Conservation (phyloP, 768 basidiomycete genomes). For the Lentinula boryana region DNA sequence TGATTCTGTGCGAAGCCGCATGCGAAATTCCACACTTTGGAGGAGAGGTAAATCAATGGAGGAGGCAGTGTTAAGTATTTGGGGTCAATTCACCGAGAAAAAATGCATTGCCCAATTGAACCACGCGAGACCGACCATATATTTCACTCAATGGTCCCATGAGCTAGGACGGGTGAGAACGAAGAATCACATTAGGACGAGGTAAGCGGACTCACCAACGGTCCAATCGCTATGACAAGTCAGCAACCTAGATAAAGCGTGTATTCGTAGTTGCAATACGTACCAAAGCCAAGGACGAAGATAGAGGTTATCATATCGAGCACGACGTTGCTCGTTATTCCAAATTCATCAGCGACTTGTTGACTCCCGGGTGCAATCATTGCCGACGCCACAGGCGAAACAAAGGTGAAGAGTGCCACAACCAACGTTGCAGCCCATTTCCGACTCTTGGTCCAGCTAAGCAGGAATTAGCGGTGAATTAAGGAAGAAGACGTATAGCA, state of each 20-base stretch:
- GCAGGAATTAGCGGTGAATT: background rate
- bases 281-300: constrained; percentile 57
- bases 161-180: constrained; percentile 19
- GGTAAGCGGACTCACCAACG: constrained; percentile 26
- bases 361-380: constrained; percentile 64
- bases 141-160: constrained; percentile 67
- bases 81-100: constrained; percentile 43
- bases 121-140: constrained; percentile 56
- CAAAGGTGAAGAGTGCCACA: constrained; percentile 64
- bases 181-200: background rate
- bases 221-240: constrained; percentile 39
- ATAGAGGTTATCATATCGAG: constrained; percentile 57
- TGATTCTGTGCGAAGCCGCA: constrained; percentile 42
- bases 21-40: constrained; percentile 37
- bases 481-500: background rate
- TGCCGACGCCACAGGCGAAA: constrained; percentile 63
- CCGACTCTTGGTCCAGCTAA: constrained; percentile 48
- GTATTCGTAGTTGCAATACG: constrained; percentile 7
- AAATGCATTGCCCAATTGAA: constrained; percentile 62
- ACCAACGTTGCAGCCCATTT: constrained; percentile 67
- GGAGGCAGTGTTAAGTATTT: background rate
- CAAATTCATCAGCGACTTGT: constrained; percentile 47
- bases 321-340: constrained; percentile 41
- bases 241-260: background rate
- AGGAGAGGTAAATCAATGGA: background rate